These are phyloP conservation scores for Colletotrichum abscissum DNA, from an alignment of 2,329 filamentous ascomycete species.

Conservation along the genomic window DNA sequence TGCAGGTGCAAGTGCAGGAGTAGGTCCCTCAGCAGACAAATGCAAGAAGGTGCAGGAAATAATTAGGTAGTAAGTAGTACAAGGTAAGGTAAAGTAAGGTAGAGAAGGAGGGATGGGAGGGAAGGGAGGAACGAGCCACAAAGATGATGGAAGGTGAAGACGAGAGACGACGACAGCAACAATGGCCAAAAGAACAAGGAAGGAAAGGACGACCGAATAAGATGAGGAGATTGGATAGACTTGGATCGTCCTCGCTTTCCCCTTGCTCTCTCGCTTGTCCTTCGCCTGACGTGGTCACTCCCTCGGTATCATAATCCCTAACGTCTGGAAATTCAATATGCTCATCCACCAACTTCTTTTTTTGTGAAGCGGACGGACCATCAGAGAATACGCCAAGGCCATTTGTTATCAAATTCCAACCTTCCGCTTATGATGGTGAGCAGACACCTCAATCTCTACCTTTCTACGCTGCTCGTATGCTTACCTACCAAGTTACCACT, in stretches of 20 bases:
- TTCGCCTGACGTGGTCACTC: conserved; percentile 7
- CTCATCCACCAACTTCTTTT: not conserved
- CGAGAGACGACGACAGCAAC: not conserved
- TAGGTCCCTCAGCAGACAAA: not conserved
- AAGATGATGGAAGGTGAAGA: not conserved
- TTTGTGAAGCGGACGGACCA: conserved; percentile 8
- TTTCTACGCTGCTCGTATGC: not conserved
- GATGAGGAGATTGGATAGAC: conserved; percentile 9
- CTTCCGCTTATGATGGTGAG: conserved; percentile 2
- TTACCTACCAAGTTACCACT: too few species aligned
- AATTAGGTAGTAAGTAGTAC: too few species aligned
- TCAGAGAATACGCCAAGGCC: not conserved
- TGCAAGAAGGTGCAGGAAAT: not conserved
- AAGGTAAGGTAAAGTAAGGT: not conserved
- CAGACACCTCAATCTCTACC: not conserved
- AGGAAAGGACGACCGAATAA: not conserved
- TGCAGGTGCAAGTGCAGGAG: conserved; percentile 17
- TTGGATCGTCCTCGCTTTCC: conserved; percentile 1
- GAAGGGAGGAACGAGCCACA: not conserved
- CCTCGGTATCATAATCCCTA: not conserved
- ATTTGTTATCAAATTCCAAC: conserved; percentile 1
- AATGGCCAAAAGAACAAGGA: not conserved
- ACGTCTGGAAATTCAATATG: not conserved
- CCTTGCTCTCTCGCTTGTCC: conserved; percentile 12
- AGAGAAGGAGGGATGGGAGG: not conserved